Conservation (phyloP, 768 basidiomycete genomes). For the Strobilomyces confusus region DNA sequence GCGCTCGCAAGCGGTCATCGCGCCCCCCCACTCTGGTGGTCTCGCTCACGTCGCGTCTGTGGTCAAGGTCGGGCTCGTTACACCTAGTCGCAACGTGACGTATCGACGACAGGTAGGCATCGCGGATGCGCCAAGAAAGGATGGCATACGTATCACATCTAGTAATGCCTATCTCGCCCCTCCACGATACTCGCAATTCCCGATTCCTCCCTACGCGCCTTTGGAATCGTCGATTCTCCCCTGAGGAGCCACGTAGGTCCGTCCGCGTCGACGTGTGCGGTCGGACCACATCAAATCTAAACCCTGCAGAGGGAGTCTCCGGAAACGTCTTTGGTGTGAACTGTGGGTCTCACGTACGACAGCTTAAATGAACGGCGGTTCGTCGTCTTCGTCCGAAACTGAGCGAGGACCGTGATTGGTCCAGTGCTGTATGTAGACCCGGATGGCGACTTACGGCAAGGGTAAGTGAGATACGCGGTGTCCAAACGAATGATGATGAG, state of each 20-base stretch:
- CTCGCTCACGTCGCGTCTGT: no score
- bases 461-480: no score
- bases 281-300: conserved; percentile 9
- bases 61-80: no score
- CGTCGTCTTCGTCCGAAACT: background rate
- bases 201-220: no score
- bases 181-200: no score
- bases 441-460: background rate
- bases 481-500: no score
- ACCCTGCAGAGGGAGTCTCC: no score
- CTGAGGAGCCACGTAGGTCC: background rate
- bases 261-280: conserved; percentile 5
- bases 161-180: no score
- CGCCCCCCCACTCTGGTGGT: no score
- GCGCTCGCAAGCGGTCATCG: background rate
- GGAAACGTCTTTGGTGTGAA: background rate
- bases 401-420: background rate
- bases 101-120: no score
- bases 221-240: no score
- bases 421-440: background rate
- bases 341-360: background rate
- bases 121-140: background rate
- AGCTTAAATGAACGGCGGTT: conserved; percentile 1
- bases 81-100: no score
- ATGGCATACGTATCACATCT: conserved; percentile 4